These are phyloP conservation scores for Didymella pomorum DNA, from an alignment of 2,329 filamentous ascomycete genomes.

Conservation along the genomic window DNA sequence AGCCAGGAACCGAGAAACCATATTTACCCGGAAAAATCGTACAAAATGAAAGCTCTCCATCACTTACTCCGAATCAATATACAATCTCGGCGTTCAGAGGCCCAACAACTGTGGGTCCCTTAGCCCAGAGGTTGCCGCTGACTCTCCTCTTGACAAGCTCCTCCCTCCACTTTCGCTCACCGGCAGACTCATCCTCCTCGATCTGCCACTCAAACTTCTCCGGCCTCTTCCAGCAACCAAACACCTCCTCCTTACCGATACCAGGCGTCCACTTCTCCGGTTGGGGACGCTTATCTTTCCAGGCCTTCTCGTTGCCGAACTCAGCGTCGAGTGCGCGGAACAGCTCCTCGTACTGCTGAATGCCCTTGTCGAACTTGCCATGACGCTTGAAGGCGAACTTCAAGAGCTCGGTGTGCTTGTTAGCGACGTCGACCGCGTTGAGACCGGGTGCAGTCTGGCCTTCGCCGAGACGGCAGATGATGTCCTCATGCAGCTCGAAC, in stretches of 20 bases:
- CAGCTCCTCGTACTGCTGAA: constrained; percentile 28
- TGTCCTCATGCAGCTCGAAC: constrained; percentile 34
- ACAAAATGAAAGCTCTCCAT: background rate
- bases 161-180: constrained; percentile 25
- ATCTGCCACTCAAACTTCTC: constrained; percentile 27
- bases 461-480: constrained; percentile 29
- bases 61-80: background rate
- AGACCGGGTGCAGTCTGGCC: constrained; percentile 26
- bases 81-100: constrained; percentile 8
- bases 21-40: background rate
- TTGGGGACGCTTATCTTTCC: constrained; percentile 27
- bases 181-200: constrained; percentile 28
- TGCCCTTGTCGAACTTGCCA: constrained; percentile 29
- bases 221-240: constrained; percentile 30
- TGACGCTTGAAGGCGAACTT: constrained; percentile 29
- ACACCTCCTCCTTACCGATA: constrained; percentile 23
- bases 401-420: constrained; percentile 30
- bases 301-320: constrained; percentile 26
- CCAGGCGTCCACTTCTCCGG: constrained; percentile 33
- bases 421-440: constrained; percentile 20
- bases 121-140: constrained; percentile 25
- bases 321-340: constrained; percentile 27
- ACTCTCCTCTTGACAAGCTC: constrained; percentile 30
- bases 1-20: background rate
- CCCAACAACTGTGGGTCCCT: background rate